A percentile compares a stretch with the other conserved stretches of the same genome.
Evolutionary conservation across 2,329 filamentous ascomycete species (phyloP).

Genomic region (Trichoderma cornu-damae): DNA sequence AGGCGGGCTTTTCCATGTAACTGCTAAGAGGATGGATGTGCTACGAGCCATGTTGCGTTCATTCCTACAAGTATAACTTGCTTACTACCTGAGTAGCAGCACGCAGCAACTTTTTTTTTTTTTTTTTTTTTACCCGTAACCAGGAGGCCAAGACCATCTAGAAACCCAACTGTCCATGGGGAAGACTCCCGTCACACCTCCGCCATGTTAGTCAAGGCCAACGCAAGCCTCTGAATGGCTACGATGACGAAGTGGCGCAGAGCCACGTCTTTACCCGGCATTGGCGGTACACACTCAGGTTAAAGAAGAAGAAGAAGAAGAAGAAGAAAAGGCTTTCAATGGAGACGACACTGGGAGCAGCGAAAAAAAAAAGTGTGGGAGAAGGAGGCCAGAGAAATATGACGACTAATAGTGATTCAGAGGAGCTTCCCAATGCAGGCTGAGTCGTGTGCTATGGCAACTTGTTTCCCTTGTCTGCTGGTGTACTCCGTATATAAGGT

Average conservation of each 20-base stretch:
- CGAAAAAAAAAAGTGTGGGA: neutral
- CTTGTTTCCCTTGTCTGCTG: neutral
- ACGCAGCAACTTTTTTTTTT: neutral
- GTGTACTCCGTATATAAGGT: too few relatives aligned
- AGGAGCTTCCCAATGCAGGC: conserved; percentile 10
- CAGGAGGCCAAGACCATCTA: neutral
- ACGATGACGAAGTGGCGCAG: conserved; percentile 11
- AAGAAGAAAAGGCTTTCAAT: neutral
- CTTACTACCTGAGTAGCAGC: too few relatives aligned
- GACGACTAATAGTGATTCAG: neutral
- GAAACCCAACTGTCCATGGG: conserved; percentile 1
- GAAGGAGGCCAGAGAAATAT: neutral
- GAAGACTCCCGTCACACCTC: neutral
- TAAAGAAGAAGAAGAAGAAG: neutral
- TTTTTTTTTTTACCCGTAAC: neutral
- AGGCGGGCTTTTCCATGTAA: neutral
- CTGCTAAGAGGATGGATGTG: too few relatives aligned
- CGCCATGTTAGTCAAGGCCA: neutral
- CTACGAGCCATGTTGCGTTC: neutral
- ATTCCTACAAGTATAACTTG: too few relatives aligned
- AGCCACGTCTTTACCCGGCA: conserved; percentile 14
- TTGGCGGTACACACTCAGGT: neutral
- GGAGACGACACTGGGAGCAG: neutral
- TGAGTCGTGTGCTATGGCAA: conserved; percentile 11
- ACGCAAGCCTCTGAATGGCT: neutral